Base-by-base conservation (phyloP, 225 moss, liverwort and hornwort species). In the Sphagnum contortum region DNA sequence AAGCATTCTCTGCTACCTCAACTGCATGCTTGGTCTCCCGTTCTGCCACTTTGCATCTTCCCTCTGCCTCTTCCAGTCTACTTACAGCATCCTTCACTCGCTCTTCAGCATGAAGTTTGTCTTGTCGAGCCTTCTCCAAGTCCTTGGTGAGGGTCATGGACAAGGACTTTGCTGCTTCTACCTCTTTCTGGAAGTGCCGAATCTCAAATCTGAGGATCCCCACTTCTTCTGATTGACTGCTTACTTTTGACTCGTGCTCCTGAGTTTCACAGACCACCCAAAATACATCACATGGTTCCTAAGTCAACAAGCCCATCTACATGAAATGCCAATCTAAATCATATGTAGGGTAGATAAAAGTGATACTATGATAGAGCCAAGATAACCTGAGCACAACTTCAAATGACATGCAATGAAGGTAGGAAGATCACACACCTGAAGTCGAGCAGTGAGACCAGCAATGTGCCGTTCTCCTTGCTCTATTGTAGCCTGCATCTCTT, bases 391-490 rank as follows among this genome's bases (percentile, higher is more conserved):
- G 52, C 52, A 29, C 29, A 29, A 29, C 52, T 52, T 52, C 9
- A 52, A 52, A 52, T 9, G 9, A 0, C 52, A 52, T 52, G 9
- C 7, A 9, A 52, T 52, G 6, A 6, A 52, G 9, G 52, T 52
- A 52, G 9, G 7, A 66, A n/a, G 48, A 9, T 4, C 45, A 44
- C 45, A 9, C 81, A 94, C 94, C 76, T 88, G 77, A 56, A 96
- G 60, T 56, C 84, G 86, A 65, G 83, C 73, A 56, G 77, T 76
- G 54, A 92, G 51, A 66, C 73, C 80, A 70, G 65, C 76, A 68
- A 88, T 75, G 59, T 85, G 84, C 13, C 85, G 86, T 66, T 92
- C 95, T 50, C 82, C 83, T 57, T 83, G 76, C 62, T 96, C 92
- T 44, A 92, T 67, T 68, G 83, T 90, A 44, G 77, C 57, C 56